Conservation (phyloP, 768 basidiomycete species). For the Phanerochaete carnosa region DNA sequence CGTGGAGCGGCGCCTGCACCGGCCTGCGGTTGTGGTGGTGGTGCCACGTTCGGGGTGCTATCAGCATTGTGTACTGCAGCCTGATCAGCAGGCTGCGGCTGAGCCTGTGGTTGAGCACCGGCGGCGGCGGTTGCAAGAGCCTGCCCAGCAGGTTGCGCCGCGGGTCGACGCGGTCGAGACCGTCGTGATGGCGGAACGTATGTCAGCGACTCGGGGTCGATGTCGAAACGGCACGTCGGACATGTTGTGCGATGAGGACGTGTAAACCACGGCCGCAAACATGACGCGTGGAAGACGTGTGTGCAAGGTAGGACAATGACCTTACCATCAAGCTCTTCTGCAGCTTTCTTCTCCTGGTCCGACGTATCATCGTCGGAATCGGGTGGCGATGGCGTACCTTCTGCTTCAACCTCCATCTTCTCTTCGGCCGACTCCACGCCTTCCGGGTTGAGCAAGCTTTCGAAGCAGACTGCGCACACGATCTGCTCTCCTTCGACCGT, state of each 20-base stretch:
- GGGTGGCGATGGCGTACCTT: background rate
- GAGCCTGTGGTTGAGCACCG: background rate
- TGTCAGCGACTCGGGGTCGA: slow-evolving; percentile 76
- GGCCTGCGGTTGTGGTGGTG: background rate
- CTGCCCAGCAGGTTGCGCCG: background rate
- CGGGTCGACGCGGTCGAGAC: background rate
- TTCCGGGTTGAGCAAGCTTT: slow-evolving; percentile 49
- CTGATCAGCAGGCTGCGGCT: background rate
- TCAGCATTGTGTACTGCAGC: background rate
- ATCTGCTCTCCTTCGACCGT: slow-evolving; percentile 33
- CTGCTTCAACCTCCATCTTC: background rate
- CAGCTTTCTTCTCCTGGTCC: background rate
- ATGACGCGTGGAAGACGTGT: slow-evolving; percentile 78
- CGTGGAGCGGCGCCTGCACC: background rate
- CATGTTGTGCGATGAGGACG: slow-evolving; percentile 77
- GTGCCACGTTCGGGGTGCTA: background rate
- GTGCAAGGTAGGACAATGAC: slow-evolving; percentile 76
- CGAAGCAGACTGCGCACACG: slow-evolving; percentile 77
- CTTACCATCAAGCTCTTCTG: slow-evolving; percentile 26
- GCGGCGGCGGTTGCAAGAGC: background rate
- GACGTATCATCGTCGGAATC: background rate
- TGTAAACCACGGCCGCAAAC: slow-evolving; percentile 81
- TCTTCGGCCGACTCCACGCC: slow-evolving; percentile 30
- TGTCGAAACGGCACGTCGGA: slow-evolving; percentile 79
- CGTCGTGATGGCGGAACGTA: slow-evolving; percentile 21